phyloP scores from a whole-genome alignment of 768 basidiomycete species.

The Tubosaeta sp. region DNA sequence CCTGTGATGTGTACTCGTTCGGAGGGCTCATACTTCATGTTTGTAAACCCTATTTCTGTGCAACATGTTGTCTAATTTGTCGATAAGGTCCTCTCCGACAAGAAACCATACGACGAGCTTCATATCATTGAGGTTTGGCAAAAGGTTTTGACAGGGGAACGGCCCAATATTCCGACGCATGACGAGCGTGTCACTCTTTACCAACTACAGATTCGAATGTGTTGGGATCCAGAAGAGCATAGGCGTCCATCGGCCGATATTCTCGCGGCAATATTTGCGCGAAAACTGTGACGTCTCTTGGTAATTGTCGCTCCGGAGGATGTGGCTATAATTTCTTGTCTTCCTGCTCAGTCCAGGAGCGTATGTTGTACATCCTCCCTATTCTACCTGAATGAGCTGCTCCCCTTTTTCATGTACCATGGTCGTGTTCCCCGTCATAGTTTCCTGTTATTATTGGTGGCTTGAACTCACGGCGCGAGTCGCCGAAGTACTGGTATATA shows the following conservation, averaged over 20 bases:
- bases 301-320: not conserved
- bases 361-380: no score
- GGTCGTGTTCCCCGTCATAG: no score
- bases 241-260: slow-evolving; percentile 15
- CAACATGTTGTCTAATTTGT: slow-evolving; percentile 4
- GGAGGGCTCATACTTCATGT: slow-evolving; percentile 36
- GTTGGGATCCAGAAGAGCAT: slow-evolving; percentile 15
- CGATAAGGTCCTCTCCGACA: slow-evolving; percentile 19
- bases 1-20: slow-evolving; percentile 29
- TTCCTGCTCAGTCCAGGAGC: no score
- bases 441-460: no score
- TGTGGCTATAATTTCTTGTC: no score
- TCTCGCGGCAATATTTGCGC: slow-evolving; percentile 6
- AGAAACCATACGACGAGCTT: slow-evolving; percentile 16
- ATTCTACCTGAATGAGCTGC: no score
- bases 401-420: no score
- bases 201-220: slow-evolving; percentile 8
- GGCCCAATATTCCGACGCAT: slow-evolving; percentile 10
- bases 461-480: no score
- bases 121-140: not conserved
- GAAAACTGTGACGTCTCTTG: not conserved
- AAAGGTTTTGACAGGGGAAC: slow-evolving; percentile 6
- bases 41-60: not conserved
- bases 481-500: no score
- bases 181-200: slow-evolving; percentile 1